A percentile compares a stretch with the other conserved stretches of the same genome.
phyloP scores from a whole-genome alignment of 2,329 filamentous ascomycete species.

The Talaromyces marneffei region DNA sequence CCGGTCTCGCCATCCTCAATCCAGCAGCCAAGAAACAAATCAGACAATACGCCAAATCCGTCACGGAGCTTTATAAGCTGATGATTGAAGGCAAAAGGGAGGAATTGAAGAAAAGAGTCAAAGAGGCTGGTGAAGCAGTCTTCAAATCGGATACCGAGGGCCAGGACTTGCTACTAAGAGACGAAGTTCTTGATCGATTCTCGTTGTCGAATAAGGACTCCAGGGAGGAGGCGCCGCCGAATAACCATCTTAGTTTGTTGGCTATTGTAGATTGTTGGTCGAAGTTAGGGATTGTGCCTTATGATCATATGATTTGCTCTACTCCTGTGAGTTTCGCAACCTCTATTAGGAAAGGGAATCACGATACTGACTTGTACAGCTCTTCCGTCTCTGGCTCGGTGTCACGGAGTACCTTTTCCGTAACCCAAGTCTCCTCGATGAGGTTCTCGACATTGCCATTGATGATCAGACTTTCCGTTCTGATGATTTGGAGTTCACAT shows the following conservation, averaged over 20 bases:
- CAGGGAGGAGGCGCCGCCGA: slow-evolving; percentile 62
- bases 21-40: slow-evolving; percentile 89
- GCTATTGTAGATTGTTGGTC: slow-evolving; percentile 99
- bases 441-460: slow-evolving; percentile 77
- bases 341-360: neutral
- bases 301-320: slow-evolving; percentile 99
- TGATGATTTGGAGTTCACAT: slow-evolving; percentile 95
- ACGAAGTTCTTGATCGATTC: slow-evolving; percentile 82
- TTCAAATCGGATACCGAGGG: slow-evolving; percentile 51
- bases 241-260: slow-evolving; percentile 88
- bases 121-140: slow-evolving; percentile 70
- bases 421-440: slow-evolving; percentile 71
- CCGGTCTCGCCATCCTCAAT: slow-evolving; percentile 92
- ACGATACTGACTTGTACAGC: slow-evolving; percentile 32
- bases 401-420: slow-evolving; percentile 97
- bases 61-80: slow-evolving; percentile 91
- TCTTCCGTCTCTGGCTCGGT: slow-evolving; percentile 93
- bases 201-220: slow-evolving; percentile 64
- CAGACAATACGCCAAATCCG: slow-evolving; percentile 83
- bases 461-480: slow-evolving; percentile 88
- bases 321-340: slow-evolving; percentile 62
- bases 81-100: slow-evolving; percentile 81
- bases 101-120: slow-evolving; percentile 68
- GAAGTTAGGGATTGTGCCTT: slow-evolving; percentile 84
- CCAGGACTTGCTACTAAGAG: slow-evolving; percentile 64